Conservation (phyloP, 345 rosid species). For the Erucastrum elatum region DNA sequence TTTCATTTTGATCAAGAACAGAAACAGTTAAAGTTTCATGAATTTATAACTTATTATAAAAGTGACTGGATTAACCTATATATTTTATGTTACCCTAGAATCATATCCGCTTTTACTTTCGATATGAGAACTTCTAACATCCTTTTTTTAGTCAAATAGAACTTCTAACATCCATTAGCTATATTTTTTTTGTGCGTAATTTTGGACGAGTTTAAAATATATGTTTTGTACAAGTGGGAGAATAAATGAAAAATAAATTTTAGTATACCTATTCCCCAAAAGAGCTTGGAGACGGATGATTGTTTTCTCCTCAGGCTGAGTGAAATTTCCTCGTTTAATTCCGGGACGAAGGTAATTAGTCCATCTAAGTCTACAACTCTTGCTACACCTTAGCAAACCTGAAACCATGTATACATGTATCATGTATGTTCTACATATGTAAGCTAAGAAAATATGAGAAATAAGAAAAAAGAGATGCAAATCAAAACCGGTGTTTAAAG, state of each 20-base stretch:
- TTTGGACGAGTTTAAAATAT: no score
- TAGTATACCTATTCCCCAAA: slow-evolving; percentile 75
- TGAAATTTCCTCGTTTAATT: slow-evolving; percentile 86
- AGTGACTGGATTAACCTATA: slow-evolving; percentile 52
- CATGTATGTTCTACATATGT: no score
- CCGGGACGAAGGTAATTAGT: slow-evolving; percentile 96
- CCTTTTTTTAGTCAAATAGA: no score
- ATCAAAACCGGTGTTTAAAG: slow-evolving; percentile 65
- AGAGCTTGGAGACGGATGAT: slow-evolving; percentile 98
- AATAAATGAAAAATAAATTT: no score
- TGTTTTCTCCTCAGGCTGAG: slow-evolving; percentile 85
- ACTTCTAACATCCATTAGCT: no score
- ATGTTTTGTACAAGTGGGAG: no score
- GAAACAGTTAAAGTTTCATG: not conserved
- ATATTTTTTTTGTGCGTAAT: no score
- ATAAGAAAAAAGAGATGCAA: slow-evolving; percentile 8
- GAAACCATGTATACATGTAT: slow-evolving; percentile 14
- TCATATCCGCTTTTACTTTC: no score
- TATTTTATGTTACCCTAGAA: no score
- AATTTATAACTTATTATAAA: not conserved
- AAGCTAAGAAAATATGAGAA: not conserved
- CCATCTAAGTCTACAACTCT: slow-evolving; percentile 98
- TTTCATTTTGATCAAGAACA: no score
- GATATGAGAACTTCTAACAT: no score
- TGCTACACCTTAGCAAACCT: slow-evolving; percentile 97